These are phyloP conservation scores for Rhododendron kiyosumense DNA, from an alignment of 148 eudicot genomes.

Conservation along the genomic window DNA sequence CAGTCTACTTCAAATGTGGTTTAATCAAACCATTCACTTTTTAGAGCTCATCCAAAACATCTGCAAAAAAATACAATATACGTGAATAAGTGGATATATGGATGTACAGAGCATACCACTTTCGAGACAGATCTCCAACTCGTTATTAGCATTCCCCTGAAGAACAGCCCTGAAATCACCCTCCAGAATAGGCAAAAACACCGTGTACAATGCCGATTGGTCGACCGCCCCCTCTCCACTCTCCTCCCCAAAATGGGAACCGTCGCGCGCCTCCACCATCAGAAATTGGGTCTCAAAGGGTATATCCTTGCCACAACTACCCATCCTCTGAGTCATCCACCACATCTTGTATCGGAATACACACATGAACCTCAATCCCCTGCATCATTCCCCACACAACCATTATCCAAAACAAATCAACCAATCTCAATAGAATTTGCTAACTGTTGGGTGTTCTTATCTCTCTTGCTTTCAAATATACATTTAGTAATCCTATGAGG, in stretches of 20 bases:
- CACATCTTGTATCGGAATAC: constrained; percentile 83
- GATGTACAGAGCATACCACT: constrained; percentile 44
- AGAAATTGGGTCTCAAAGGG: constrained; percentile 84
- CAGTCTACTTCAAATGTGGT: not conserved
- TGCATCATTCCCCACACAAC: constrained; percentile 14
- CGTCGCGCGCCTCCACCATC: constrained; percentile 51
- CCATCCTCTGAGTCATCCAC: constrained; percentile 98
- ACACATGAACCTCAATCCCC: constrained; percentile 75
- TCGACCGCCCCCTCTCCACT: constrained; percentile 10
- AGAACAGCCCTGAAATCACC: constrained; percentile 88
- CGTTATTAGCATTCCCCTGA: constrained; percentile 67
- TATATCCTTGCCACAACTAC: constrained; percentile 54
- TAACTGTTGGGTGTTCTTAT: not conserved
- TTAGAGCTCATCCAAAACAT: not conserved
- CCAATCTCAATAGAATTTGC: not conserved
- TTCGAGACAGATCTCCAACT: constrained; percentile 78
- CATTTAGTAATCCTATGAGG: not conserved
- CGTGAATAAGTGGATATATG: too few relatives aligned
- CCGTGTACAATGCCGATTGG: constrained; percentile 39
- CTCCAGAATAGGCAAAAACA: constrained; percentile 78
- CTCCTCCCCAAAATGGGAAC: constrained; percentile 20
- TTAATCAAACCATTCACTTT: not conserved
- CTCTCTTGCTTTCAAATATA: not conserved
- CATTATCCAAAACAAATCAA: not conserved
- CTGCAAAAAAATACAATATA: too few relatives aligned